Percentiles rank a stretch among this genome's conserved stretches.
phyloP scores from a whole-genome alignment of 352 stramenopile genomes.

The Phytophthora agathidicida region DNA sequence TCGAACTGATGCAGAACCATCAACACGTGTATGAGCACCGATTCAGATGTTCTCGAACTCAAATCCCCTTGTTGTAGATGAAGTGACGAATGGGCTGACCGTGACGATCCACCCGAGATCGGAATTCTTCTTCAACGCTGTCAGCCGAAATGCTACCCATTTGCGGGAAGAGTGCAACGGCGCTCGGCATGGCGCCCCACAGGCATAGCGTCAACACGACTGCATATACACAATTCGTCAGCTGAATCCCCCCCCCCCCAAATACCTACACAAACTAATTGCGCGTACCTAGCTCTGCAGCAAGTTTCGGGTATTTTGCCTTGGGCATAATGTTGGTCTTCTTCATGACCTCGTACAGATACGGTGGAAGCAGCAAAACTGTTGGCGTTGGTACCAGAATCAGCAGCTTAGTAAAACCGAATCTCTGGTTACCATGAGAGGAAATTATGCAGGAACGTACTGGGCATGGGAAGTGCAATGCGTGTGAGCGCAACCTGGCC shows the following conservation, averaged over 20 bases:
- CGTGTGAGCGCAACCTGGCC: conserved; percentile 81
- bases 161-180: conserved; percentile 84
- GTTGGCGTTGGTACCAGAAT: neutral
- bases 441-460: conserved; percentile 53
- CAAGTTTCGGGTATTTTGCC: conserved; percentile 70
- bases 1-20: neutral
- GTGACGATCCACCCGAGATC: conserved; percentile 57
- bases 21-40: too few relatives aligned
- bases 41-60: conserved; percentile 6
- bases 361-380: conserved; percentile 85
- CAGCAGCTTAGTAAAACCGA: neutral
- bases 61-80: conserved; percentile 89
- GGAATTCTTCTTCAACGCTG: conserved; percentile 70
- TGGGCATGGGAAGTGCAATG: conserved; percentile 79
- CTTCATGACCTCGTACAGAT: conserved; percentile 81
- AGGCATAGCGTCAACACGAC: conserved; percentile 81
- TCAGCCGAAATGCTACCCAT: conserved; percentile 71
- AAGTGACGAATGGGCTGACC: conserved; percentile 66
- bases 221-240: conserved; percentile 11
- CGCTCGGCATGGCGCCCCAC: conserved; percentile 78
- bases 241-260: neutral
- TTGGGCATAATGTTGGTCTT: conserved; percentile 77
- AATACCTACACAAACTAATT: neutral
- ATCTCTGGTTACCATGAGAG: too few relatives aligned
- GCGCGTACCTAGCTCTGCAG: conserved; percentile 73